Evolutionary conservation across 208 protist species (phyloP).

Genomic region (Angomonas ambiguus): DNA sequence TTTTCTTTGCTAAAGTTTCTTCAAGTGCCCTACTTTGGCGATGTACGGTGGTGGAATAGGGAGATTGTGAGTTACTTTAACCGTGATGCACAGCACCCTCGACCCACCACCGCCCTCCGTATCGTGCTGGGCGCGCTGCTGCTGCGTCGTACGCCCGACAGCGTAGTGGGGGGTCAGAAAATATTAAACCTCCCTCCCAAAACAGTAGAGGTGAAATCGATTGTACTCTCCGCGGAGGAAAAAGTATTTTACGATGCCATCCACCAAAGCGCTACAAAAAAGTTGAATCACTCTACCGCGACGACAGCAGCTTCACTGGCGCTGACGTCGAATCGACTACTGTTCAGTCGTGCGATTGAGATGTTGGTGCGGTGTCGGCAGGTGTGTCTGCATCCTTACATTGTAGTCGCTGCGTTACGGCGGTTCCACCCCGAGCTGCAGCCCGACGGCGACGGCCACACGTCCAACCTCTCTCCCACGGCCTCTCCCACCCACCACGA

Average conservation of each 20-base stretch:
- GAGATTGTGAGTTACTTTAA: conserved; percentile 59
- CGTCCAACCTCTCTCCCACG: neutral
- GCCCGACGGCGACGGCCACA: neutral
- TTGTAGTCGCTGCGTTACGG: conserved; percentile 62
- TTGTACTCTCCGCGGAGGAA: conserved; percentile 38
- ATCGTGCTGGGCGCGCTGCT: conserved; percentile 50
- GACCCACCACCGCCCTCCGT: conserved; percentile 40
- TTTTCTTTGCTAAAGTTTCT: conserved; percentile 66
- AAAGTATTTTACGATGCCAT: conserved; percentile 45
- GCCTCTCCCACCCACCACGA: neutral
- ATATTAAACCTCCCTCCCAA: conserved; percentile 53
- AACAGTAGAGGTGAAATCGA: conserved; percentile 17
- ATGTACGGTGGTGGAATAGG: conserved; percentile 57
- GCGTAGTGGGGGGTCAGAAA: conserved; percentile 26
- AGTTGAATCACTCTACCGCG: conserved; percentile 23
- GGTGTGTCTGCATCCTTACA: conserved; percentile 76
- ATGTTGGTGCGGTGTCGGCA: conserved; percentile 86
- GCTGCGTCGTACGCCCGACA: conserved; percentile 57
- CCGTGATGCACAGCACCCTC: conserved; percentile 32
- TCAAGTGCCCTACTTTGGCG: conserved; percentile 56
- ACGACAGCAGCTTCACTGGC: neutral
- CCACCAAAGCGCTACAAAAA: conserved; percentile 35
- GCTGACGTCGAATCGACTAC: conserved; percentile 8
- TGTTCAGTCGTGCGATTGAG: conserved; percentile 72
- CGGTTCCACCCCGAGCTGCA: conserved; percentile 11